These are phyloP conservation scores for Talaromyces piceae DNA, from an alignment of 2,329 filamentous ascomycete genomes.

Conservation along the genomic window DNA sequence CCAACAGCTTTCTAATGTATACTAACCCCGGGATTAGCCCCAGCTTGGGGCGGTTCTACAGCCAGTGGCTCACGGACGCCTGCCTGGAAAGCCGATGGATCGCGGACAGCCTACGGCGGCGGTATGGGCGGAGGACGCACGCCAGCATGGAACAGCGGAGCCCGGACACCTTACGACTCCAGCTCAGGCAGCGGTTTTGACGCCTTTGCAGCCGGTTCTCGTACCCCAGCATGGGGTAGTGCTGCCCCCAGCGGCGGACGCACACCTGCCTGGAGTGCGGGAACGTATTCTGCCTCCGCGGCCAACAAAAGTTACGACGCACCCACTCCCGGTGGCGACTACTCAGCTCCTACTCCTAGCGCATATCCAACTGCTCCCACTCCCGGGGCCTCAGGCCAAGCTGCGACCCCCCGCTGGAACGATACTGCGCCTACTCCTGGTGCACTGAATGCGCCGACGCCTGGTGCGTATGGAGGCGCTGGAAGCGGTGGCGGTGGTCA, in stretches of 20 bases:
- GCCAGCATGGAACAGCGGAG: conserved; percentile 70
- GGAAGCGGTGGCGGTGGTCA: too few relatives aligned
- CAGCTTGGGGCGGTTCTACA: conserved; percentile 32
- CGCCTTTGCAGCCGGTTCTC: conserved; percentile 60
- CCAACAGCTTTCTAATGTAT: neutral
- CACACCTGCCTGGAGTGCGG: conserved; percentile 39
- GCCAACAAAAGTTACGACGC: conserved; percentile 56
- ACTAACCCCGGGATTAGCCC: conserved; percentile 27
- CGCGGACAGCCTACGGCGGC: conserved; percentile 53
- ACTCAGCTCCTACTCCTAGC: conserved; percentile 61
- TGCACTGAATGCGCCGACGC: conserved; percentile 39
- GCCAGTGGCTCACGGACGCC: conserved; percentile 43
- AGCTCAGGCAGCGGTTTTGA: conserved; percentile 56
- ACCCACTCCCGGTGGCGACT: conserved; percentile 61
- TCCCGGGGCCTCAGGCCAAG: conserved; percentile 56
- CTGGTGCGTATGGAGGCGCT: conserved; percentile 23
- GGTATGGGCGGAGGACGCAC: conserved; percentile 66
- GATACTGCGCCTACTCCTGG: conserved; percentile 41
- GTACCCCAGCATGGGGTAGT: conserved; percentile 68
- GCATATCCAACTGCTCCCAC: conserved; percentile 53
- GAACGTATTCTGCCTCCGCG: conserved; percentile 19
- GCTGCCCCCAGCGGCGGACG: conserved; percentile 44
- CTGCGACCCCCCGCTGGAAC: conserved; percentile 46
- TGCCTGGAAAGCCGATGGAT: conserved; percentile 52
- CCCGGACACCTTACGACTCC: conserved; percentile 61